A percentile compares a stretch with the other conserved stretches of the same genome.
Conservation (phyloP, 2,329 filamentous ascomycete genomes). For the Chalaropsis ovoidea region DNA sequence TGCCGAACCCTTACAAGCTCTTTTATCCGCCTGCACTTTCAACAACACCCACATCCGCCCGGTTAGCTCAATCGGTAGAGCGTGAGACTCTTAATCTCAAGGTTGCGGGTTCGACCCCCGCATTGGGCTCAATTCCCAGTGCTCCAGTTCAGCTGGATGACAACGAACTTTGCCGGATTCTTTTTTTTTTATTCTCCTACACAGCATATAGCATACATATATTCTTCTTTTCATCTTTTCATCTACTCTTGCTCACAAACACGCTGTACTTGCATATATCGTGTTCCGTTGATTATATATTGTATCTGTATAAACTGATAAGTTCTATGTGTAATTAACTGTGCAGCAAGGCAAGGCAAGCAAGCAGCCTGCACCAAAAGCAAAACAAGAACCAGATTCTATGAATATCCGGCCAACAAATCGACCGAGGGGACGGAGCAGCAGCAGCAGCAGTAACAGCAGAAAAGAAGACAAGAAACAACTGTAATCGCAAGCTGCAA, state of each 20-base stretch:
- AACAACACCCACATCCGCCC: constrained; percentile 31
- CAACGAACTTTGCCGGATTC: constrained; percentile 7
- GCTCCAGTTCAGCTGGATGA: constrained; percentile 25
- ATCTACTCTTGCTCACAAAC: background rate
- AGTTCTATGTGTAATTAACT: constrained; percentile 11
- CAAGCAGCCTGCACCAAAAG: background rate
- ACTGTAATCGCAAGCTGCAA: background rate
- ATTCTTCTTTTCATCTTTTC: background rate
- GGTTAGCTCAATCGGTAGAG: constrained; percentile 63
- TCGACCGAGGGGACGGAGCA: too few relatives aligned
- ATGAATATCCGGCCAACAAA: too few relatives aligned
- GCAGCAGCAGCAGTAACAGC: background rate
- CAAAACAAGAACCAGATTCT: background rate
- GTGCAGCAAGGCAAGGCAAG: background rate
- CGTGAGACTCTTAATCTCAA: constrained; percentile 57
- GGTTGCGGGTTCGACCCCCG: constrained; percentile 37
- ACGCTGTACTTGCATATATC: too few relatives aligned
- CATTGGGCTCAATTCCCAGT: constrained; percentile 28
- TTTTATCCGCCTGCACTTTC: background rate
- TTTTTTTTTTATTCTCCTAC: constrained; percentile 19
- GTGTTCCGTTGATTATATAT: background rate
- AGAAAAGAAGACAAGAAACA: background rate
- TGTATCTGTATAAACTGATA: constrained; percentile 1
- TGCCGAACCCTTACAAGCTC: background rate
- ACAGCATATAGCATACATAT: too few relatives aligned